These are phyloP conservation scores for Clitopilus hobsonii DNA, from an alignment of 768 basidiomycete species.

Conservation along the genomic window DNA sequence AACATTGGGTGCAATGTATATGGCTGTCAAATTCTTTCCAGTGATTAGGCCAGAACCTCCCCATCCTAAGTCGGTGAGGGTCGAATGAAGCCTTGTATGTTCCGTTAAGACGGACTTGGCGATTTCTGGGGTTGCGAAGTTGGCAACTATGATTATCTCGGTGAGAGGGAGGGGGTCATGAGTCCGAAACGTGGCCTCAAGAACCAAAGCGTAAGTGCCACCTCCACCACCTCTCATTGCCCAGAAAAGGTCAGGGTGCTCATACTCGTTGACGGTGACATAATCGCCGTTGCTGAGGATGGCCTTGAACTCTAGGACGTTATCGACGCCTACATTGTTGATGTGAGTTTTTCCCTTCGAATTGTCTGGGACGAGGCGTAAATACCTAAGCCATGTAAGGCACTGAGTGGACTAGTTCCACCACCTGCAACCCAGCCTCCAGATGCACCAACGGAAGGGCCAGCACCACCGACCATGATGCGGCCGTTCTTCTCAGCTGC, in stretches of 20 bases:
- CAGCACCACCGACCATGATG: slow-evolving; percentile 38
- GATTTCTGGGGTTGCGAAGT: background rate
- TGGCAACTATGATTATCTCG: background rate
- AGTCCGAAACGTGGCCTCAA: background rate
- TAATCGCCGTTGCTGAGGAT: slow-evolving; percentile 36
- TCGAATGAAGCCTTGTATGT: background rate
- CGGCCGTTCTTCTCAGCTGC: slow-evolving; percentile 28
- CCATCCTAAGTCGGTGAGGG: background rate
- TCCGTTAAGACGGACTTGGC: slow-evolving; percentile 2
- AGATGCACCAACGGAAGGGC: slow-evolving; percentile 39
- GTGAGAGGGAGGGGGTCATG: background rate
- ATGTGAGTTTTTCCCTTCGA: slow-evolving; percentile 20
- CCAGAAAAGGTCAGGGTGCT: slow-evolving; percentile 41
- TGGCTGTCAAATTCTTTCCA: background rate
- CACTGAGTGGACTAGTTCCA: slow-evolving; percentile 34
- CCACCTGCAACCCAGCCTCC: slow-evolving; percentile 46
- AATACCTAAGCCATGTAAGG: slow-evolving; percentile 37
- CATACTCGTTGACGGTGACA: slow-evolving; percentile 29
- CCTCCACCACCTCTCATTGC: slow-evolving; percentile 39
- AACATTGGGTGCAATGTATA: background rate
- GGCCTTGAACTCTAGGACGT: slow-evolving; percentile 29
- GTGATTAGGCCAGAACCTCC: background rate
- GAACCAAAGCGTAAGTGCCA: slow-evolving; percentile 20
- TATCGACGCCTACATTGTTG: slow-evolving; percentile 19
- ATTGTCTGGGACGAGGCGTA: slow-evolving; percentile 10